A percentile compares a stretch with the other conserved stretches of the same genome.
phyloP scores from a whole-genome alignment of 345 rosid species.

The Citrus unshiu region DNA sequence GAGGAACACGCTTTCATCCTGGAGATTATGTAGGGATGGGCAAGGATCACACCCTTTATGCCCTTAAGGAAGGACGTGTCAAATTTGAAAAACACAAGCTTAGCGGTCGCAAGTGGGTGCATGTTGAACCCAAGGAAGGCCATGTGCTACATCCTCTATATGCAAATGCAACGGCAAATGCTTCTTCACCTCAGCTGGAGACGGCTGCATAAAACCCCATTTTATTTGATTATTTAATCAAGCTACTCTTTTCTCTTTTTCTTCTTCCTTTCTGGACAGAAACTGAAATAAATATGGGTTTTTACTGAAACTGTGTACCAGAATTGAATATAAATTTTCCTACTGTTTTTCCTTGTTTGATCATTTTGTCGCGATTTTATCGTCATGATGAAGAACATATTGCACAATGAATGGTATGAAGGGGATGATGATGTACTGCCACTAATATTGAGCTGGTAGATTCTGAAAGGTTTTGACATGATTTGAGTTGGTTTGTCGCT shows the following conservation, averaged over 20 bases:
- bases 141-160: conserved; percentile 75
- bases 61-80: conserved; percentile 65
- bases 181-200: conserved; percentile 25
- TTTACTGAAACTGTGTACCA: neutral
- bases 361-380: neutral
- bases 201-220: conserved; percentile 12
- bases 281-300: neutral
- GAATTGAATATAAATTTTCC: neutral
- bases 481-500: neutral
- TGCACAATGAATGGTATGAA: neutral
- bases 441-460: neutral
- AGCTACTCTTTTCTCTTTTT: neutral
- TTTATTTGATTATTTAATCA: neutral
- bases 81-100: conserved; percentile 70
- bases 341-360: neutral
- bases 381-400: neutral
- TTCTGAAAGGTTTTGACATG: no score
- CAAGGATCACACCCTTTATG: conserved; percentile 71
- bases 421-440: neutral
- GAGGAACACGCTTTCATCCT: conserved; percentile 82
- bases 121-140: conserved; percentile 70
- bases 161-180: conserved; percentile 27
- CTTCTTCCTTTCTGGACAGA: neutral
- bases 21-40: conserved; percentile 83
- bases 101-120: conserved; percentile 73